Conservation (phyloP, 2,329 filamentous ascomycete genomes). For the Colletotrichum karsti region DNA sequence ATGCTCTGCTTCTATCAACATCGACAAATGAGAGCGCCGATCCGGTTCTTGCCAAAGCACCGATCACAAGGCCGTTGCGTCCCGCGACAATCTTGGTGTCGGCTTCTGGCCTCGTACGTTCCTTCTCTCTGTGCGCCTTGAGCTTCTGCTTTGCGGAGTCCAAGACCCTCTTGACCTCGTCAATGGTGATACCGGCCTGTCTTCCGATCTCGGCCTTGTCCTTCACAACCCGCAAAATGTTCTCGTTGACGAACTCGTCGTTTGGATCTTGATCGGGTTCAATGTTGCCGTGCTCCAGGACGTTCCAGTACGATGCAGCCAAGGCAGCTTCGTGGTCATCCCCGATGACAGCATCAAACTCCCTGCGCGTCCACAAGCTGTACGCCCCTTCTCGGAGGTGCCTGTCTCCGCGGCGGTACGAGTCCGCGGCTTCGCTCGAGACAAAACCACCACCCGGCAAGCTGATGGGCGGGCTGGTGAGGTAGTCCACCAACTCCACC, state of each 20-base stretch:
- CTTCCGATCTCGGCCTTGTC: conserved; percentile 75
- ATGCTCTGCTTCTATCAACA: conserved; percentile 64
- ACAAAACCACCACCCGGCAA: conserved; percentile 79
- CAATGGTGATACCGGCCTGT: conserved; percentile 76
- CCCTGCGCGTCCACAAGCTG: conserved; percentile 91
- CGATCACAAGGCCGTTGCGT: conserved; percentile 91
- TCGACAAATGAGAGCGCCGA: conserved; percentile 71
- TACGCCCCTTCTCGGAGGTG: conserved; percentile 92
- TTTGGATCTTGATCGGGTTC: conserved; percentile 83
- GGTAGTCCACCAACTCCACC: conserved; percentile 86
- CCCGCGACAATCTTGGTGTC: conserved; percentile 90
- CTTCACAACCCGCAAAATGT: conserved; percentile 79
- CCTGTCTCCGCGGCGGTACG: conserved; percentile 74
- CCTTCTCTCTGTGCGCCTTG: conserved; percentile 74
- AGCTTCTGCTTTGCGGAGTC: conserved; percentile 74
- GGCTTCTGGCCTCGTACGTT: conserved; percentile 78
- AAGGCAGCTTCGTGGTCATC: conserved; percentile 60
- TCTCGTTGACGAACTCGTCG: conserved; percentile 94
- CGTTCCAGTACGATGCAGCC: conserved; percentile 85
- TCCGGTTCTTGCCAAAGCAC: conserved; percentile 80
- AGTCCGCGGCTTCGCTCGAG: conserved; percentile 92
- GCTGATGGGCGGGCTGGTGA: conserved; percentile 76
- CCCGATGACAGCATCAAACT: conserved; percentile 81
- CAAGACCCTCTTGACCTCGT: conserved; percentile 75
- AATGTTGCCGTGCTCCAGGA: conserved; percentile 87